Percentiles rank a stretch among this genome's conserved stretches.
phyloP scores from a whole-genome alignment of 352 stramenopile genomes.

The Globisporangium splendens region DNA sequence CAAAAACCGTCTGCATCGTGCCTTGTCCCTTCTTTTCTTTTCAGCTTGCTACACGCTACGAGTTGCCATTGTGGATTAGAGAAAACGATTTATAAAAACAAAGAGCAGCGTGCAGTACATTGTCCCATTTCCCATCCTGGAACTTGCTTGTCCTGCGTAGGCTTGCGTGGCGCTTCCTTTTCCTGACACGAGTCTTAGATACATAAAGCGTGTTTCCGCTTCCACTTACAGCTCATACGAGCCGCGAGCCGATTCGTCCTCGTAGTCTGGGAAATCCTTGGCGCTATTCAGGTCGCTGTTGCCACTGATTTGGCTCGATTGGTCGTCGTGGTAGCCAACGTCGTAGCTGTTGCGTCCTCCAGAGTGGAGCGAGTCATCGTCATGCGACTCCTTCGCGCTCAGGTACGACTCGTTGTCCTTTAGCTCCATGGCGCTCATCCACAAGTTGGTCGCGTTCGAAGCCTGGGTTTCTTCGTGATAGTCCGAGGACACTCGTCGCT shows the following conservation, averaged over 20 bases:
- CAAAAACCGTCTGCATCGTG: background rate
- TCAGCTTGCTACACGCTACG: background rate
- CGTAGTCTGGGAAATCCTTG: constrained; percentile 72
- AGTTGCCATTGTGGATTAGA: constrained; percentile 1
- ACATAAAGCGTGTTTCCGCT: background rate
- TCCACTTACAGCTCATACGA: constrained; percentile 75
- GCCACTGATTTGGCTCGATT: constrained; percentile 69
- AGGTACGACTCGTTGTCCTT: constrained; percentile 75
- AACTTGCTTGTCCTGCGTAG: background rate
- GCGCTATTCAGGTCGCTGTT: constrained; percentile 54
- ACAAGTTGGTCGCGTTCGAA: constrained; percentile 59
- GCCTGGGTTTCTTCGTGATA: constrained; percentile 11
- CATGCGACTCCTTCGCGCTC: constrained; percentile 46
- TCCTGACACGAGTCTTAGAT: constrained; percentile 4
- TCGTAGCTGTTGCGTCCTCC: constrained; percentile 72
- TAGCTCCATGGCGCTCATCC: constrained; percentile 78
- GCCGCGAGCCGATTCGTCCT: constrained; percentile 66
- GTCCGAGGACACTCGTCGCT: constrained; percentile 17
- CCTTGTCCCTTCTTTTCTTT: background rate
- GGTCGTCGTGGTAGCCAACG: constrained; percentile 35
- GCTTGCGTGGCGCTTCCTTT: background rate
- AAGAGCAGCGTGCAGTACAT: background rate
- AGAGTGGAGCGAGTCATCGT: constrained; percentile 34
- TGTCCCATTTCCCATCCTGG: background rate
- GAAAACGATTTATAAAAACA: constrained; percentile 5